Base-by-base conservation (phyloP, 2,329 filamentous ascomycete genomes). In the Colletotrichum falcatum region DNA sequence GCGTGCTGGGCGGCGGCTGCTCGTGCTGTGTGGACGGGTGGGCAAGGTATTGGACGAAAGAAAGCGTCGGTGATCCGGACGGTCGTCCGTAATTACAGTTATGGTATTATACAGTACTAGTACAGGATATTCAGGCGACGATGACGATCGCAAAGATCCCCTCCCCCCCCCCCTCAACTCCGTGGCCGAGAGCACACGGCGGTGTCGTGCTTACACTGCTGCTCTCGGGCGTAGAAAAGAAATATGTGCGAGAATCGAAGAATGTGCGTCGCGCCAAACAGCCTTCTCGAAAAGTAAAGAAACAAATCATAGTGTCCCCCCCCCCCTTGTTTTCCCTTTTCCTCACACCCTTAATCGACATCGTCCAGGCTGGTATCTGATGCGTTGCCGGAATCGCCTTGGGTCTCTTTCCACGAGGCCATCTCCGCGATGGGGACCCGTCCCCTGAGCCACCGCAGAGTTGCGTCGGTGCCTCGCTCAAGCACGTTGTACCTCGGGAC, bases 401-500 rank as follows among this genome's bases (percentile, higher is more conserved):
- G 81, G 35, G 82, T 82, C 11, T 81, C 84, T 67, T 81, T 85
- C 88, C 88, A 90, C n/a, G 83, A 81, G 0, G 79, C 84, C 86
- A 86, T 88, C 75, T 89, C 88, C 0, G 84, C 86, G 1, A 86
- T 83, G 0, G 93, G 90, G 44, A 97, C 91, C 65, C 92, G 88
- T 35, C 94, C 92, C 71, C 93, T 88, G 61, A 98, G 80, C 92
- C 94, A 97, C 60, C 90, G 86, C 74, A 98, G 82, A 0, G 94
- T 91, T 2, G 93, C 92, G 75, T 97, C 94, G 0, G 95, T 98
- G 0, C 95, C 95, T 72, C 94, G 92, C 71, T 95, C 92, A 58
- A 98, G 82, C 8, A 97, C 88, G 73, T 92, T 92, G 83, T 92
- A 95, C 66, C 93, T 89, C 0, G 95, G 95, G 39, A 98, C 94